Conservation (phyloP, 352 stramenopile genomes). For the Phytopythium montanum region DNA sequence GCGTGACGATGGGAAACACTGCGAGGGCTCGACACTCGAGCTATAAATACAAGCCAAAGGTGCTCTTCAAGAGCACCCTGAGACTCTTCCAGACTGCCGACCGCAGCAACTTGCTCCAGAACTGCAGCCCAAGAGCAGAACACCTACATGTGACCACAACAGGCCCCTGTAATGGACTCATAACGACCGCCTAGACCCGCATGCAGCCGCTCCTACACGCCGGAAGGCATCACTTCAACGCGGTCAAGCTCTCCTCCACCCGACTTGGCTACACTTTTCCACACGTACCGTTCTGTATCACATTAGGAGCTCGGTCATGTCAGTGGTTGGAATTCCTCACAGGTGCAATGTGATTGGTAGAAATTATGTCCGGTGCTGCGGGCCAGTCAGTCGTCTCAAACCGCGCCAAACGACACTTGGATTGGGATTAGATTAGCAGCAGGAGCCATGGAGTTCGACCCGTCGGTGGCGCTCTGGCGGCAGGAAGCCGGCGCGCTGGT, state of each 20-base stretch:
- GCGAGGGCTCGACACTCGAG: neutral
- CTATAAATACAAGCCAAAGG: neutral
- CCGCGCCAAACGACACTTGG: neutral
- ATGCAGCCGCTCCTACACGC: too few species aligned
- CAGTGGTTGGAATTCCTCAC: neutral
- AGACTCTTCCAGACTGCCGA: too few species aligned
- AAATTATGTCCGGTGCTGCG: neutral
- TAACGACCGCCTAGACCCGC: too few species aligned
- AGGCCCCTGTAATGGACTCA: too few species aligned
- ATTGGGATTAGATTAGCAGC: neutral
- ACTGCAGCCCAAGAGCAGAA: too few species aligned
- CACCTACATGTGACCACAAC: too few species aligned
- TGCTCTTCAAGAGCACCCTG: too few species aligned
- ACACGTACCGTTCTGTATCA: neutral
- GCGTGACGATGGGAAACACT: neutral
- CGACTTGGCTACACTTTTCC: neutral
- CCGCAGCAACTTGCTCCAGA: too few species aligned
- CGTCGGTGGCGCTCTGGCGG: conserved; percentile 58
- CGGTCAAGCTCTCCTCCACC: neutral
- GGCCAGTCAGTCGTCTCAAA: neutral
- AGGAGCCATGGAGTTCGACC: conserved; percentile 65
- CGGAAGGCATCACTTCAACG: conserved; percentile 2
- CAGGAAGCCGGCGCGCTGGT: conserved; percentile 45
- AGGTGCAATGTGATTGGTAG: neutral
- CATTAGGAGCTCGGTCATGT: neutral